Base-by-base conservation (phyloP, 1,284 basidiomycete species). In the Schizophyllum commune region DNA sequence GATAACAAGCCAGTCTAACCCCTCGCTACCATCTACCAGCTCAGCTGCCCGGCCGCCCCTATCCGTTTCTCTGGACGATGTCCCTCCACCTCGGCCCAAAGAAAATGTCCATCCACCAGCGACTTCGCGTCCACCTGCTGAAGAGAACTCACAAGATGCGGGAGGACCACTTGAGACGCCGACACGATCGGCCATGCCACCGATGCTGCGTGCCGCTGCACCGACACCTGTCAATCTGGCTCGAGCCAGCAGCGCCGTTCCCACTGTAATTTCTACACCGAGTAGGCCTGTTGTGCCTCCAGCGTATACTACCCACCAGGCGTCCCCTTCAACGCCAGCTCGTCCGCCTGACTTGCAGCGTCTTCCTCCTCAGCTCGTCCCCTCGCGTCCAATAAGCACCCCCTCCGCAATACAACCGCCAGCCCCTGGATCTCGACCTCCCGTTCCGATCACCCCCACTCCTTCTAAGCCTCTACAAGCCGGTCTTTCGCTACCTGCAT, bases 1-100 rank as follows among this genome's bases (percentile, higher is more conserved):
- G 58, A 56, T 61, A 54, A 58, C 59, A 13, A 57, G 54, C 33
- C 34, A 59, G 54, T 52, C 56, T 9, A 20, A 22, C 32, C 39
- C 60, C 3, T 58, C 60, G 1, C 22, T 55, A 21, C 34, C 58
- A 22, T 60, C 63, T 21, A 47, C 27, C n/a, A 6, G n/a, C 22
- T 53, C 58, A 54, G 51, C 32, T 5, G 57, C 56, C 34, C 55
- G 32, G 56, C 57, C 20, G 60, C 62, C 60, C 6, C 63, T 63
- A 15, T 53, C 61, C 54, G 34, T 51, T 21, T 15, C 61, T 13
- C 57, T 56, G 53, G 39, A 47, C 39, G 19, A 55, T 21, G 19
- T 21, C 20, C 27, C 53, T 11, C 53, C 19, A 3, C 27, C 27
- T 13, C 15, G 27, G 13, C 27, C 19, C 19, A 13, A 4, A 55